Base-by-base conservation (phyloP, 352 stramenopile species). In the Blastocystis sp. region DNA sequence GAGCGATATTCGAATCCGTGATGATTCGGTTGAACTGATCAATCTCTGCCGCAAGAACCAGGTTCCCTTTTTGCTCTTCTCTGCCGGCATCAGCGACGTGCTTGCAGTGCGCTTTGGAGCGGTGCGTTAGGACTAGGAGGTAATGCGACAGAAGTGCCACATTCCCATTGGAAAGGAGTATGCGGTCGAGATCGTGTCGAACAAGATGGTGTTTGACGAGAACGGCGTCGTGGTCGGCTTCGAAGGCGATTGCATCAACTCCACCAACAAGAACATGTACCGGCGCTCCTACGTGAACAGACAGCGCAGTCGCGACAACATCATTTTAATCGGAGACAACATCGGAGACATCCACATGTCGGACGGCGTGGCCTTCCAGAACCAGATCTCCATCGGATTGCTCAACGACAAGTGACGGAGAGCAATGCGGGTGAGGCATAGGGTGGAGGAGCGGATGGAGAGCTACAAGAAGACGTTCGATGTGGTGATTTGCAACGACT, bases 201-300 rank as follows among this genome's bases (percentile, higher is more conserved):
- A 87, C 42, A 71, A 87, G 54, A 87, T 87, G 76, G 60, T 87
- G 9, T 87, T 87, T 38, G 40, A 87, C 24, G 76, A 87, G n/a
- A 78, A 87, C 10, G 61, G 43, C n/a, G 54, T 59, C 6, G 1
- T 87, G 48, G 76, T 76, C 21, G 61, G 64, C 24, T 87, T 87
- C 76, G 40, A 76, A 60, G 64, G 64, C 9, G 76, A 87, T 19
- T 57, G n/a, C 19, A 87, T 87, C 45, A 87, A 70, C 60, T 87
- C 76, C 48, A 76, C 64, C 19, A 87, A 70, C 42, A 87, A 87
- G 43, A 87, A 87, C 64, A 87, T 87, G 76, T 60, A 60, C 38
- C 45, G 48, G 21, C 60, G 60, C 10, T 87, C 76, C 19, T 87
- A 87, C 24, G 76, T 48, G 60, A 70, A 87, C 42, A 42, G 76